These are phyloP conservation scores for Vaccinium darrowii DNA, from an alignment of 148 eudicot species.

Conservation along the genomic window DNA sequence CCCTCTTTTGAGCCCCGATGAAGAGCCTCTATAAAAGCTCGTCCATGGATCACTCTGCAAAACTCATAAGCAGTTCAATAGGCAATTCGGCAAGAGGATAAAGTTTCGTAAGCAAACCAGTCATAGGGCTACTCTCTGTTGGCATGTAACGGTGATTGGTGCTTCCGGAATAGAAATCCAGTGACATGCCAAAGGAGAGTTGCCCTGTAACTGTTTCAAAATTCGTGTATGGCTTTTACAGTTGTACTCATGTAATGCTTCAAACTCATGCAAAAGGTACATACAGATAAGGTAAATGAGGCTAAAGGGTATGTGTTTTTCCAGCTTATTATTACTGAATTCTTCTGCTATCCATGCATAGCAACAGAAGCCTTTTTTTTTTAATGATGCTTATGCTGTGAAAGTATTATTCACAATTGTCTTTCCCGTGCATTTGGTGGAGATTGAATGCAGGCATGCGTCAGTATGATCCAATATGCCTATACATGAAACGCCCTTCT, in stretches of 20 bases:
- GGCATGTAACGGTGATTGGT: conserved; percentile 28
- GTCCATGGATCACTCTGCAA: conserved; percentile 2
- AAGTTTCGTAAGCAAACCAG: conserved; percentile 27
- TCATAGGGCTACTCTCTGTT: conserved; percentile 40
- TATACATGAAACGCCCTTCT: too few relatives aligned
- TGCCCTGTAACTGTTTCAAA: conserved; percentile 29
- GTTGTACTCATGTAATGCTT: background rate
- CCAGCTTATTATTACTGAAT: too few relatives aligned
- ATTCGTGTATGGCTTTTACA: background rate
- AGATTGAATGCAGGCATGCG: background rate
- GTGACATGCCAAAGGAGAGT: conserved; percentile 38
- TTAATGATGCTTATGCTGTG: too few relatives aligned
- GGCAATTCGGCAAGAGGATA: background rate
- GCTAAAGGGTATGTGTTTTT: too few relatives aligned
- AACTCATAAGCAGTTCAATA: background rate
- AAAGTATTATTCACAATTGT: too few relatives aligned
- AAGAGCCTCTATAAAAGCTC: background rate
- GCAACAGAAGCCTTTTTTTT: too few relatives aligned
- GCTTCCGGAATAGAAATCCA: background rate
- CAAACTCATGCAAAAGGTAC: background rate
- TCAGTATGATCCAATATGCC: background rate
- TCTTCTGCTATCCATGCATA: too few relatives aligned
- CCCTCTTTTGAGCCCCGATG: background rate
- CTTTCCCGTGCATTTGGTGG: too few relatives aligned
- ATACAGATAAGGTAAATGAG: background rate